Evolutionary conservation across 345 rosid species (phyloP).

Genomic region (Sonneratia alba): DNA sequence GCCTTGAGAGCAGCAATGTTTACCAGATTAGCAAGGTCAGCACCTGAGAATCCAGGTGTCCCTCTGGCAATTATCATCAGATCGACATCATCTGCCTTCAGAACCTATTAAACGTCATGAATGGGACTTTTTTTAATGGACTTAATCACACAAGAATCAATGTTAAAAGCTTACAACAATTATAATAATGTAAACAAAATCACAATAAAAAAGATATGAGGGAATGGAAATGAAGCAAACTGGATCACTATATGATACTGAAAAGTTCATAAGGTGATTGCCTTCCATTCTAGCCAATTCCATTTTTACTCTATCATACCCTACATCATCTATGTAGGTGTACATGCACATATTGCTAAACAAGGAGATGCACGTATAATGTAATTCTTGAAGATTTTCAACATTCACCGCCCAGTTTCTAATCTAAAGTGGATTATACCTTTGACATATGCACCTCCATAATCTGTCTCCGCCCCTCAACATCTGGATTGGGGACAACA

Average conservation of each 20-base stretch:
- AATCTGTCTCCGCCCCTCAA: slow-evolving; percentile 94
- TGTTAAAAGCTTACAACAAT: not conserved
- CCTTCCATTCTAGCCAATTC: not conserved
- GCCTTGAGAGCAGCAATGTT: slow-evolving; percentile 93
- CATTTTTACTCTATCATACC: not conserved
- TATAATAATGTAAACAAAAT: not conserved
- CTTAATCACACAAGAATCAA: not conserved
- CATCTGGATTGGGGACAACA: slow-evolving; percentile 93
- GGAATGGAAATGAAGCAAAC: not conserved
- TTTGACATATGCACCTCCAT: slow-evolving; percentile 93
- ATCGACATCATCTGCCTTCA: slow-evolving; percentile 88
- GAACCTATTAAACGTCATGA: slow-evolving; percentile 41
- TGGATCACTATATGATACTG: not conserved
- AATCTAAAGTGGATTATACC: slow-evolving; percentile 28
- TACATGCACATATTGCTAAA: not conserved
- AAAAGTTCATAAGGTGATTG: not conserved
- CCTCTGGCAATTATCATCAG: slow-evolving; percentile 92
- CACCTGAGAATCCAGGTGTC: slow-evolving; percentile 96
- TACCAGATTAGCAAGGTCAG: slow-evolving; percentile 84
- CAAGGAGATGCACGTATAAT: not conserved
- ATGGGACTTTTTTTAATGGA: too few relatives aligned
- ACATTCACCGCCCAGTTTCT: not conserved
- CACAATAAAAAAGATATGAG: not conserved
- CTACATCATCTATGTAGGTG: not conserved
- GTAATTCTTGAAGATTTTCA: not conserved